Base-by-base conservation (phyloP, 164 flowering plant genomes). In the Warburgia ugandensis region DNA sequence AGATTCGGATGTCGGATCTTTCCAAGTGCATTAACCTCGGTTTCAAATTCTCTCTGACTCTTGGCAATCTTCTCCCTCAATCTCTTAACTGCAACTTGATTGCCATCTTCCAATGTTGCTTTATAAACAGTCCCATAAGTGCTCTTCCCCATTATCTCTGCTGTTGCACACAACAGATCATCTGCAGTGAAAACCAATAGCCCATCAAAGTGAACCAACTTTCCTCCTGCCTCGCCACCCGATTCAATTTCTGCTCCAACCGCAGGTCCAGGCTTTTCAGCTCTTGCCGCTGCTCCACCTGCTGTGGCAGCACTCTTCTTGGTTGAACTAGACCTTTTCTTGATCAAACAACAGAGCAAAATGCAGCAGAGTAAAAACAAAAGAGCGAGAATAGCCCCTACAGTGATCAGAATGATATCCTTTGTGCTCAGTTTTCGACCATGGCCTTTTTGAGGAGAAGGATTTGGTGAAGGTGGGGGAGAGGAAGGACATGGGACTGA, bases 71-170 rank as follows among this genome's bases (percentile, higher is more conserved):
- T 94, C 72, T 94, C 99, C 41, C 96, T 75, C 49, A 94, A 46
- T 61, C 99, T 84, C 70, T 94, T 94, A 42, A 94, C 99, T 0
- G 88, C 95, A 56, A 94, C 95, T 59, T 80, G 72, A 58, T 72
- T 77, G 1, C 89, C 91, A 64, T 86, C 96, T 50, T 89, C 99
- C 48, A 94, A 58, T 20, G 90, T 86, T 2, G 99, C 97, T 70
- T 84, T 94, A 52, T 94, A 94, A 0, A 80, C 84, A 0, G 99
- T 94, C 37, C 99, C 99, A 29, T 79, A 94, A 19, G 75, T 68
- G 39, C 90, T 84, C 73, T 94, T 94, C 55, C 97, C 97, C 97
- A 94, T 89, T 23, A 89, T 81, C 67, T 94, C 99, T 0, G 99
- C 99, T 5, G 96, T 86, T 2, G 97, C 99, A 52, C 97, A 86